These are phyloP conservation scores for Lasiodiplodia sp. DNA, from an alignment of 2,329 filamentous ascomycete species.

Conservation along the genomic window DNA sequence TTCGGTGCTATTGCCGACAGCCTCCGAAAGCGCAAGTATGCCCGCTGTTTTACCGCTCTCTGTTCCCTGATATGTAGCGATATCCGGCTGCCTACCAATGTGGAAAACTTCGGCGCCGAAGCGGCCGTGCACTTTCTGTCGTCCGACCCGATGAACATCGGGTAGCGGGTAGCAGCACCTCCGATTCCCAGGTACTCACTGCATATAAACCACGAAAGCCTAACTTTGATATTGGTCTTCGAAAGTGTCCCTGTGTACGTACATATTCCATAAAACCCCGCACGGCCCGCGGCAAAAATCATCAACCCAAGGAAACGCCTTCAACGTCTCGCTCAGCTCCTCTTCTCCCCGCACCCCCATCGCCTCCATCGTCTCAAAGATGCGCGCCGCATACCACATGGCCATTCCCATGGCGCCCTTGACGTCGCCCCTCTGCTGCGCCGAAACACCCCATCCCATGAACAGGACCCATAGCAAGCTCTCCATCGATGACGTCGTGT, in stretches of 20 bases:
- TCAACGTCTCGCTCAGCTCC: background rate
- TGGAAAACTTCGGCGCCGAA: background rate
- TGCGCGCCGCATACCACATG: background rate
- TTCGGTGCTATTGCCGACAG: background rate
- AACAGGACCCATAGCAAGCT: constrained; percentile 4
- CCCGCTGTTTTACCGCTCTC: background rate
- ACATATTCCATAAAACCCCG: background rate
- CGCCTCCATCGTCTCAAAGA: background rate
- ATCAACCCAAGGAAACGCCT: background rate
- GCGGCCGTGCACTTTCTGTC: background rate
- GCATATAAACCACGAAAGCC: background rate
- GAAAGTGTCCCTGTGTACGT: background rate
- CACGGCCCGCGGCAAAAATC: background rate
- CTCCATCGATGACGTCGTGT: background rate
- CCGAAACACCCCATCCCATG: background rate
- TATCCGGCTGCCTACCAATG: background rate
- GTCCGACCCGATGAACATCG: background rate
- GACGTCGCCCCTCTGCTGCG: background rate
- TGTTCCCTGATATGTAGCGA: background rate
- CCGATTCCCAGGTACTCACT: background rate
- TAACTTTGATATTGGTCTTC: background rate
- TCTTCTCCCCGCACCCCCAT: background rate
- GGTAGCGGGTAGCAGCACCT: background rate
- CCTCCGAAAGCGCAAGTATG: background rate
- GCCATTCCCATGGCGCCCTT: background rate